Conservation (phyloP, 2,329 filamentous ascomycete species). For the Trichophyton mentagrophytes region DNA sequence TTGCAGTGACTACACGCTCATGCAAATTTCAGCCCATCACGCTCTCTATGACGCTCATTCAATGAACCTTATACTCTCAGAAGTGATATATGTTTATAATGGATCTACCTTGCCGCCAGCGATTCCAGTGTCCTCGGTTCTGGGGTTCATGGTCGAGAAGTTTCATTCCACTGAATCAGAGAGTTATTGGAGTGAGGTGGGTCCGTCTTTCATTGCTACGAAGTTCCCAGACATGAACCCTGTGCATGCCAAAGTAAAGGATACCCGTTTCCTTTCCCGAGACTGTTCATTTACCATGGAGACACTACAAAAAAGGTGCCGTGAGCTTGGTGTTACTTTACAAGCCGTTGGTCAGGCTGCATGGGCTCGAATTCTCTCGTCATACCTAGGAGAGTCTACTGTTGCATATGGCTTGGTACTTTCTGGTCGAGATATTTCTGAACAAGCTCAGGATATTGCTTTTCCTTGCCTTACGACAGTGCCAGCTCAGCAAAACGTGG, state of each 20-base stretch:
- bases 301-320: conserved; percentile 45
- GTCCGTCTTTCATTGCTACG: conserved; percentile 45
- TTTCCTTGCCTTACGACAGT: conserved; percentile 77
- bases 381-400: conserved; percentile 60
- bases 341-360: conserved; percentile 64
- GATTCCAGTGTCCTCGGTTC: conserved; percentile 30
- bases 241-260: conserved; percentile 30
- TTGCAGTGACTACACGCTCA: conserved; percentile 14
- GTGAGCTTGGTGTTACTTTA: conserved; percentile 51
- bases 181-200: conserved; percentile 52
- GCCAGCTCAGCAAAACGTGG: conserved; percentile 52
- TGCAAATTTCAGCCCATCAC: conserved; percentile 56
- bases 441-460: conserved; percentile 45
- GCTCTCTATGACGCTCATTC: conserved; percentile 76
- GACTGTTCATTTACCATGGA: conserved; percentile 30
- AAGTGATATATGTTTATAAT: conserved; percentile 39
- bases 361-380: conserved; percentile 62
- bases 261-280: conserved; percentile 24
- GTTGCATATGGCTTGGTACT: conserved; percentile 72
- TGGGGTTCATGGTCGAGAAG: conserved; percentile 34
- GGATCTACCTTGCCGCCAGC: conserved; percentile 16
- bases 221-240: conserved; percentile 68
- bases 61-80: conserved; percentile 50
- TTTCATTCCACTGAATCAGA: conserved; percentile 23
- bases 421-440: conserved; percentile 53